Evolutionary conservation across 208 protist genomes (phyloP).

Genomic region (Acanthamoeba divionensis): DNA sequence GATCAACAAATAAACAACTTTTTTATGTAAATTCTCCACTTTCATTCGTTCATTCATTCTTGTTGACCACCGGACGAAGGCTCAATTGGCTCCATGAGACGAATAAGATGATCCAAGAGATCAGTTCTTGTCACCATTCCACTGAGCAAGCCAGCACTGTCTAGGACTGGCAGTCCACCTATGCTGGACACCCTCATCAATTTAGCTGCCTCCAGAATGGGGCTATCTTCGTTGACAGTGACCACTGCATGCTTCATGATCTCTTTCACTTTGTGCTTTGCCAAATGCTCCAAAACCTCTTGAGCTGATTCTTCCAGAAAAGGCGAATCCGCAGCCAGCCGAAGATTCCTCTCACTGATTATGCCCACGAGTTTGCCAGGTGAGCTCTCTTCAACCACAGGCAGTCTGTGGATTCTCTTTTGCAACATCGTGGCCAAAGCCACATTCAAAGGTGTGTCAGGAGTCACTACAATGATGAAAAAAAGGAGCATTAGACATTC

Average conservation of each 20-base stretch:
- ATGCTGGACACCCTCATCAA: constrained; percentile 58
- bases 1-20: neutral
- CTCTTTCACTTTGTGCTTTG: constrained; percentile 30
- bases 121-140: constrained; percentile 62
- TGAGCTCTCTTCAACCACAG: constrained; percentile 11
- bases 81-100: constrained; percentile 58
- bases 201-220: constrained; percentile 59
- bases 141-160: constrained; percentile 43
- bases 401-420: constrained; percentile 38
- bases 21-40: neutral
- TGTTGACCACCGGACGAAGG: neutral
- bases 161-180: constrained; percentile 61
- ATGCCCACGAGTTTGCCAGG: constrained; percentile 52
- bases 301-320: constrained; percentile 61
- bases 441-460: neutral
- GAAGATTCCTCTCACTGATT: constrained; percentile 64
- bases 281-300: constrained; percentile 58
- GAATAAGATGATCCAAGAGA: constrained; percentile 62
- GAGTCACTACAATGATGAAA: neutral
- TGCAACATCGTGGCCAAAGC: constrained; percentile 12
- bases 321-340: constrained; percentile 58
- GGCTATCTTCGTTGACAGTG: constrained; percentile 50
- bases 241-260: constrained; percentile 57
- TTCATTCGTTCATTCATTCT: neutral
- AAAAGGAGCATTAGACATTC: too few species aligned